phyloP scores from a whole-genome alignment of 768 basidiomycete genomes.

The Tricholomella constricta region DNA sequence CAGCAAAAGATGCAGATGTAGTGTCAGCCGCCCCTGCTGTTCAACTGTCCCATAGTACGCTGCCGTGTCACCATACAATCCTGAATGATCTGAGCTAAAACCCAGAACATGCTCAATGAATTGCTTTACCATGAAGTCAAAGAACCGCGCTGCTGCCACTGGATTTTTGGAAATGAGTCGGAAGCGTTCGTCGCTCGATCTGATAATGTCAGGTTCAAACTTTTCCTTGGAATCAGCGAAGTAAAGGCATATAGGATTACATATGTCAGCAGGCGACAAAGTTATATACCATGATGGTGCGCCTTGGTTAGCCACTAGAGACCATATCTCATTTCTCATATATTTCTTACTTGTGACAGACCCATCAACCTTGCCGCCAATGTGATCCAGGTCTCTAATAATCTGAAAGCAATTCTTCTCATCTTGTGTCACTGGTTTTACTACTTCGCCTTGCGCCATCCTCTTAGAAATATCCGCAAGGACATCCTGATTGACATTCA shows the following conservation, averaged over 20 bases:
- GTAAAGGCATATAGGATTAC: constrained; percentile 37
- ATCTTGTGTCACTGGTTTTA: constrained; percentile 15
- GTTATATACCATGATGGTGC: constrained; percentile 41
- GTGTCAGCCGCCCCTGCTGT: constrained; percentile 27
- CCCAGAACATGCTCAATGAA: constrained; percentile 21
- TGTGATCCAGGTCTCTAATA: constrained; percentile 20
- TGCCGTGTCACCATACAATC: constrained; percentile 27
- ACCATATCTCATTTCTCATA: too few relatives aligned
- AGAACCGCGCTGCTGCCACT: too few relatives aligned
- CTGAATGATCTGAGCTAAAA: constrained; percentile 11
- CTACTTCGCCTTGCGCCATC: too few relatives aligned
- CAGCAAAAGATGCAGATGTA: constrained; percentile 29
- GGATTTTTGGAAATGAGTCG: constrained; percentile 27
- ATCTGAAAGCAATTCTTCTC: constrained; percentile 24
- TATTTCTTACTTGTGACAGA: too few relatives aligned
- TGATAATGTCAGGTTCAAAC: constrained; percentile 21
- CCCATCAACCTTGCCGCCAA: constrained; percentile 17
- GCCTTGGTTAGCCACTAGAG: too few relatives aligned
- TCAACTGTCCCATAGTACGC: constrained; percentile 34
- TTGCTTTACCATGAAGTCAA: too few relatives aligned
- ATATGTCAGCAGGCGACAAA: constrained; percentile 33
- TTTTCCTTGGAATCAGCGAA: constrained; percentile 26
- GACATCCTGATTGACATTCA: constrained; percentile 10
- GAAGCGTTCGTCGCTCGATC: too few relatives aligned
- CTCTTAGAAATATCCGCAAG: too few relatives aligned